Evolutionary conservation across 2,329 filamentous ascomycete species (phyloP).

Genomic region (Pseudogymnoascus sp.): DNA sequence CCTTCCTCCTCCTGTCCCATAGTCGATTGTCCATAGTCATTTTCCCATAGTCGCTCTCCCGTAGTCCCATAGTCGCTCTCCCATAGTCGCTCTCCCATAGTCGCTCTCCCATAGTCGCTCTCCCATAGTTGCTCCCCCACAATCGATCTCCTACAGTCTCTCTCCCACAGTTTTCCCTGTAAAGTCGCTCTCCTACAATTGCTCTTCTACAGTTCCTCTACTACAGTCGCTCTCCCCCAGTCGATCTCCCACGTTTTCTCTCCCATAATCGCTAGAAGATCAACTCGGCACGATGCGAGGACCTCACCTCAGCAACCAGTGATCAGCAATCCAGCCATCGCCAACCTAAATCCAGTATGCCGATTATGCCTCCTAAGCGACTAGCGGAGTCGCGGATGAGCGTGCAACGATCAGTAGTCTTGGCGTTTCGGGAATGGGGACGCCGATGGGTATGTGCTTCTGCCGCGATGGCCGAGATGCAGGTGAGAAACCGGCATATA

Average conservation of each 20-base stretch:
- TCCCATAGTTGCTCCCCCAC: not conserved
- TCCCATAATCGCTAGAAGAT: not conserved
- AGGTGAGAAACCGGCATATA: not conserved
- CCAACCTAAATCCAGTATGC: not conserved
- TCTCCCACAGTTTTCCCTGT: not conserved
- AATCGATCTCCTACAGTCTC: not conserved
- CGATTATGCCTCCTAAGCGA: not conserved
- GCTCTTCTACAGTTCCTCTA: not conserved
- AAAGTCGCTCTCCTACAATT: too few relatives aligned
- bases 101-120: not conserved
- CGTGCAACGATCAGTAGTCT: not conserved
- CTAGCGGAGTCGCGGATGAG: not conserved
- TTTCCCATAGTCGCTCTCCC: not conserved
- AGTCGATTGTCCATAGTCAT: not conserved
- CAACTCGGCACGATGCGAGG: not conserved
- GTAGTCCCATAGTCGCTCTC: not conserved
- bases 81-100: not conserved
- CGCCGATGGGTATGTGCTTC: not conserved
- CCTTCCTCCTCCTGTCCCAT: not conserved
- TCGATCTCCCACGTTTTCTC: not conserved
- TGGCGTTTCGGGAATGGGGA: not conserved
- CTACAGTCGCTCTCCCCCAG: not conserved
- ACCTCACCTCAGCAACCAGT: too few relatives aligned
- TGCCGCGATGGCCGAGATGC: not conserved
- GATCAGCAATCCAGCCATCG: not conserved